Evolutionary conservation across 2,329 filamentous ascomycete genomes (phyloP), one percentile per base, ranked within the genome.

Genomic region (Paraphoma sp.): DNA sequence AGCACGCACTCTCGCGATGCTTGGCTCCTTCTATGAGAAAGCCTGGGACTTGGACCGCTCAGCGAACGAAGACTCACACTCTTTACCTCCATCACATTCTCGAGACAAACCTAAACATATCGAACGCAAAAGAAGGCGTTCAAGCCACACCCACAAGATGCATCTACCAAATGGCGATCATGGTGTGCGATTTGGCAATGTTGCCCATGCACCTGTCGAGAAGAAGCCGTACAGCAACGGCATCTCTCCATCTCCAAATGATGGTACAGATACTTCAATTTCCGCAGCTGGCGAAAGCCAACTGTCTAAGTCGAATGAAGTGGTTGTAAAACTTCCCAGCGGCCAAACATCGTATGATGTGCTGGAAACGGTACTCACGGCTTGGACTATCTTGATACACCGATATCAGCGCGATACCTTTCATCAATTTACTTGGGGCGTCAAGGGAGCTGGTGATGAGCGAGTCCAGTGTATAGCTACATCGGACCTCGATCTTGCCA

Each of bases 341-440:
- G 56, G 55, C 38, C 54, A 46, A 6, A 30, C 58, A 1, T 28
- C 45, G 7, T 63, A 68, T 7, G 48, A 40, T 9, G 44, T 66
- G 7, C 45, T 74, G 38, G 64, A 71, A 12, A 62, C 56, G 1
- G 48, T 72, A n/a, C 56, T 74, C n/a, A 64, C 70, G 31, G 67
- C 66, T 3, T 76, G 73, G 73, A 59, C 68, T 6, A 56, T 73
- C 33, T 59, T 74, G 12, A 48, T 74, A 7, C 61, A 73, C 18
- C 61, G 72, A 30, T 75, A 75, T 45, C 71, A 72, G 54, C 63
- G 69, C 29, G 72, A 76, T 48, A 53, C 66, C 10, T 73, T 73
- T 36, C 64, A 71, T 17, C 60, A 68, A 3, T 71, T 72, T 30
- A 65, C 68, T 2, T 76, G 71, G 72, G 66, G 67, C 2, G 7